phyloP scores from a whole-genome alignment of 306 rosid genomes.

The Medicago lupulina region DNA sequence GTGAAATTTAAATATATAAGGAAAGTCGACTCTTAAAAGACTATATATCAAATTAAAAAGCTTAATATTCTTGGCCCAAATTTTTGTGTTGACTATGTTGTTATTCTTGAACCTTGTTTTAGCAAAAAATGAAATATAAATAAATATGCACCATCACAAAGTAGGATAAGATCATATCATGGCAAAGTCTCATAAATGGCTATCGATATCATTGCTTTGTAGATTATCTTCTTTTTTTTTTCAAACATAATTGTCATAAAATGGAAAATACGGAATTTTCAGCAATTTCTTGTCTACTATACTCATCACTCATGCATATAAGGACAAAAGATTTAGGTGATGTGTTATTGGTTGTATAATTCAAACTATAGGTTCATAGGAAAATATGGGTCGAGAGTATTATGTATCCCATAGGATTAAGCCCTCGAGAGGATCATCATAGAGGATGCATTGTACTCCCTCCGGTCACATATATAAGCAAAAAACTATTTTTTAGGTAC shows the following conservation, averaged over 20 bases:
- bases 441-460: no score
- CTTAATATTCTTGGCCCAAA: not conserved
- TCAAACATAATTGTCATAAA: slow-evolving; percentile 27
- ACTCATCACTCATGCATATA: no score
- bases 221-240: not conserved
- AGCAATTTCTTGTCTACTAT: not conserved
- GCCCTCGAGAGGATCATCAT: no score
- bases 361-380: no score
- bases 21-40: slow-evolving; percentile 32
- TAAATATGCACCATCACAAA: slow-evolving; percentile 3
- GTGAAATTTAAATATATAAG: not conserved
- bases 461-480: no score
- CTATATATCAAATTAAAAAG: not conserved
- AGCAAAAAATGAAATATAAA: not conserved
- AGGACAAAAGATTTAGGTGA: no score
- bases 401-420: no score
- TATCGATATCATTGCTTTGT: slow-evolving; percentile 30
- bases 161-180: slow-evolving; percentile 29
- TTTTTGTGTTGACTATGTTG: slow-evolving; percentile 38
- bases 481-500: no score
- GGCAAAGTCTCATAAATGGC: slow-evolving; percentile 25
- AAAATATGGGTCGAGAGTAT: no score
- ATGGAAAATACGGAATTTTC: not conserved
- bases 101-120: slow-evolving; percentile 21
- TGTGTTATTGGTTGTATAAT: no score